These are phyloP conservation scores for Acer negundo DNA, from an alignment of 345 rosid species.

Conservation along the genomic window DNA sequence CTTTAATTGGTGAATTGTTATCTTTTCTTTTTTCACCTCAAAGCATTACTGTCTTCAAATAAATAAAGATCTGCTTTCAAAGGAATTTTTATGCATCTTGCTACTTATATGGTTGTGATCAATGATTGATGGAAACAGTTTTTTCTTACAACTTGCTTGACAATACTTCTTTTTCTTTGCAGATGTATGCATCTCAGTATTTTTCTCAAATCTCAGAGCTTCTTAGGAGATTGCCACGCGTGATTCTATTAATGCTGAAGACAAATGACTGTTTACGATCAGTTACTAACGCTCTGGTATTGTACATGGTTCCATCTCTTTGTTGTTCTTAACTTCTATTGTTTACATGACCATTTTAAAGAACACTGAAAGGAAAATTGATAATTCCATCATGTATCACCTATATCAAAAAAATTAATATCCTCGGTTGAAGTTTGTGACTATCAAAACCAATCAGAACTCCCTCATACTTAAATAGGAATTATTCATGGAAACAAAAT, in stretches of 20 bases:
- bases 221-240: conserved; percentile 88
- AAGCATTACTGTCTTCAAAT: conserved; percentile 1
- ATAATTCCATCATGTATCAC: neutral
- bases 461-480: too few relatives aligned
- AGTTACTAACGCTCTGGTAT: conserved; percentile 78
- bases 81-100: neutral
- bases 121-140: conserved; percentile 1
- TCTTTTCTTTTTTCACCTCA: neutral
- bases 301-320: conserved; percentile 1
- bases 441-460: neutral
- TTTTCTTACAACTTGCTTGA: neutral
- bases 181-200: conserved; percentile 94
- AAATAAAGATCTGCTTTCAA: neutral
- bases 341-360: neutral
- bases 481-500: too few relatives aligned
- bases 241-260: conserved; percentile 84
- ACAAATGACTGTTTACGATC: conserved; percentile 94
- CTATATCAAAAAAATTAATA: neutral
- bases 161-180: conserved; percentile 23
- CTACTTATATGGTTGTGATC: neutral
- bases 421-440: neutral
- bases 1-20: neutral
- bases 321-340: conserved; percentile 9
- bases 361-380: too few relatives aligned
- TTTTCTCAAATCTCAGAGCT: conserved; percentile 91